These are phyloP conservation scores for Triticum urartu DNA, from an alignment of 176 grass and related monocot genomes.

Conservation along the genomic window DNA sequence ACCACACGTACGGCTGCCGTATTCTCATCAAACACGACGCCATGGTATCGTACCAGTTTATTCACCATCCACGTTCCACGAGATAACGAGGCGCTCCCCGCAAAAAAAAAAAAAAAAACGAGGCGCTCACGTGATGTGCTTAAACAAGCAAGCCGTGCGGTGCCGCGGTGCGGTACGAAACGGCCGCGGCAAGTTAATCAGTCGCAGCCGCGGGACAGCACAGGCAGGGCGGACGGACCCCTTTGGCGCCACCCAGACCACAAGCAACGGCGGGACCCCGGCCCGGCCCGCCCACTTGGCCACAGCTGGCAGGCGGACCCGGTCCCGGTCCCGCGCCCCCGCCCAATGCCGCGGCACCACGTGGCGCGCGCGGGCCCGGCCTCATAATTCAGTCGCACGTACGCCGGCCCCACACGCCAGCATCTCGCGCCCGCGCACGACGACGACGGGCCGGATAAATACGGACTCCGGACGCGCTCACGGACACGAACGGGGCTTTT, in stretches of 20 bases:
- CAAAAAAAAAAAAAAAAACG: not conserved
- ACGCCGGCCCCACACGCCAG: not conserved
- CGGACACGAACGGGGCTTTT: not conserved
- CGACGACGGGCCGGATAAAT: not conserved
- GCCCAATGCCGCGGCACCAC: not conserved
- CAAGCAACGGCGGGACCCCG: not conserved
- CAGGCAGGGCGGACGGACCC: not conserved
- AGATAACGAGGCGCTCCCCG: not conserved
- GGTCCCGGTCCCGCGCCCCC: not conserved
- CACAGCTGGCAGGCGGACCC: slow-evolving; percentile 36
- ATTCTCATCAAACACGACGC: not conserved
- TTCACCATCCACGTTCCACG: not conserved
- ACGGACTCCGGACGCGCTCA: not conserved
- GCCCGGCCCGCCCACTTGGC: slow-evolving; percentile 13
- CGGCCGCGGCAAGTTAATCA: not conserved
- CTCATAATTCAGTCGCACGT: not conserved
- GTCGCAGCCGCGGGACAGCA: not conserved
- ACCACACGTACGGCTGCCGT: not conserved
- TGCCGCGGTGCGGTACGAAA: not conserved
- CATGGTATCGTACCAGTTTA: not conserved
- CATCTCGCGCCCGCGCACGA: not conserved
- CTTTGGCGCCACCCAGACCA: not conserved
- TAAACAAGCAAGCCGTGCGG: slow-evolving; percentile 12
- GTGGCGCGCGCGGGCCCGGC: not conserved
- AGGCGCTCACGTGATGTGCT: not conserved